These are phyloP conservation scores for Mikania micrantha DNA, from an alignment of 129 eudicot genomes.

Conservation along the genomic window DNA sequence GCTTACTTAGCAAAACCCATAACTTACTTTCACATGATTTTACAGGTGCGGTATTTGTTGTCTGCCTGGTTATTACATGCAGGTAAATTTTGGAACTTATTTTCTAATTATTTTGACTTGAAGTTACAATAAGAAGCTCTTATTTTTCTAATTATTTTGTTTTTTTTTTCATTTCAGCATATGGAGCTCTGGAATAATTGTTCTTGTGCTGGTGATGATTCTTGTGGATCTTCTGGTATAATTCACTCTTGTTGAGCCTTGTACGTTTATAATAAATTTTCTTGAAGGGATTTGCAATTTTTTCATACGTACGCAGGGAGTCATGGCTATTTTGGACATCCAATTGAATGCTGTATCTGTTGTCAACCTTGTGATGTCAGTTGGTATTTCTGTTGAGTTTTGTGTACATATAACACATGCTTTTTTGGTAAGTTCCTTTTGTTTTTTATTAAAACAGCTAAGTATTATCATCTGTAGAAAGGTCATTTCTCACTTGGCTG, in stretches of 20 bases:
- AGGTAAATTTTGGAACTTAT: slow-evolving; percentile 43
- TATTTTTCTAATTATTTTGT: background rate
- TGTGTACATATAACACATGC: slow-evolving; percentile 98
- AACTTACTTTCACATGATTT: slow-evolving; percentile 14
- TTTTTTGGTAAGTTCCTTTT: slow-evolving; percentile 62
- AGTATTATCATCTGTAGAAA: background rate
- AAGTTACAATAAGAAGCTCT: background rate
- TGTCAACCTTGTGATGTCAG: slow-evolving; percentile 96
- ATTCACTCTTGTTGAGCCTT: slow-evolving; percentile 13
- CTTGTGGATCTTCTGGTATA: slow-evolving; percentile 86
- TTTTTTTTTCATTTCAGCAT: slow-evolving; percentile 36
- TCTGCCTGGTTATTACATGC: slow-evolving; percentile 79
- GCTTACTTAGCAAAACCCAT: background rate
- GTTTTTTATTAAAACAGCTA: background rate
- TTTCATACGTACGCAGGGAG: slow-evolving; percentile 58
- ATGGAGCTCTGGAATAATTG: slow-evolving; percentile 85
- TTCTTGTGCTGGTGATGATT: slow-evolving; percentile 82
- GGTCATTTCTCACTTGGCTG: slow-evolving; percentile 7
- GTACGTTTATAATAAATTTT: background rate
- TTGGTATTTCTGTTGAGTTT: slow-evolving; percentile 95
- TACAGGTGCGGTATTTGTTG: slow-evolving; percentile 88
- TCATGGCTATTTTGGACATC: slow-evolving; percentile 88
- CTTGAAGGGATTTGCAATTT: background rate
- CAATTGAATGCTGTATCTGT: slow-evolving; percentile 96
- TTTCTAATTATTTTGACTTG: background rate